These are phyloP conservation scores for Ceratocystis albifundus DNA, from an alignment of 2,329 filamentous ascomycete genomes.

Conservation along the genomic window DNA sequence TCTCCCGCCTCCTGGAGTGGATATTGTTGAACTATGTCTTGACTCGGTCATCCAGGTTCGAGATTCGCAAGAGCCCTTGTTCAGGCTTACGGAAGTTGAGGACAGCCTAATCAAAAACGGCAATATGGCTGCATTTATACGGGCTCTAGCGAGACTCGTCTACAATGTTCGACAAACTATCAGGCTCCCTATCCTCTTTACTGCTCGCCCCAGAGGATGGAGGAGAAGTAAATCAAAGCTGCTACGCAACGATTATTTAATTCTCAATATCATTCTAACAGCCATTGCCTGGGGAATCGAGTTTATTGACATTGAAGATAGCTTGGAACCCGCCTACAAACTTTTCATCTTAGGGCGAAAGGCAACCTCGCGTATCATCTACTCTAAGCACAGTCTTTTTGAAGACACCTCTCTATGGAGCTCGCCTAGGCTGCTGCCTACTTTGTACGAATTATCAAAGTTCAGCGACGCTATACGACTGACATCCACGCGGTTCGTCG, in stretches of 20 bases:
- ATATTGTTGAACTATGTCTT: not conserved
- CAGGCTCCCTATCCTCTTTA: not conserved
- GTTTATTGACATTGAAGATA: not conserved
- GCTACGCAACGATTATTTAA: not conserved
- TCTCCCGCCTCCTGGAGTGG: not conserved
- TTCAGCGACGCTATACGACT: not conserved
- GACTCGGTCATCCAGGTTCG: not conserved
- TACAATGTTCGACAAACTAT: not conserved
- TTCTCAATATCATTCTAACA: not conserved
- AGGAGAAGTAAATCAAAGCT: not conserved
- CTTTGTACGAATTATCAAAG: not conserved
- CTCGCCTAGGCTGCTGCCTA: not conserved
- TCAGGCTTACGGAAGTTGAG: not conserved
- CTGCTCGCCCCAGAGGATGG: not conserved
- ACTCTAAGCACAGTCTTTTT: not conserved
- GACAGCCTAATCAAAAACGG: no score
- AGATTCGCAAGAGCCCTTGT: not conserved
- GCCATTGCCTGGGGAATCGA: not conserved
- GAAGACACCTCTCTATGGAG: not conserved
- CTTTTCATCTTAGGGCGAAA: not conserved
- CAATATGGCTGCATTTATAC: not conserved
- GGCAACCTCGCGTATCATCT: not conserved
- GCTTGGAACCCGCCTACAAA: not conserved
- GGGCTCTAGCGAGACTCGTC: not conserved
- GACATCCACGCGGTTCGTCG: not conserved